Conservation (phyloP, 2,329 filamentous ascomycete species). For the Colletotrichum lindemuthianum region DNA sequence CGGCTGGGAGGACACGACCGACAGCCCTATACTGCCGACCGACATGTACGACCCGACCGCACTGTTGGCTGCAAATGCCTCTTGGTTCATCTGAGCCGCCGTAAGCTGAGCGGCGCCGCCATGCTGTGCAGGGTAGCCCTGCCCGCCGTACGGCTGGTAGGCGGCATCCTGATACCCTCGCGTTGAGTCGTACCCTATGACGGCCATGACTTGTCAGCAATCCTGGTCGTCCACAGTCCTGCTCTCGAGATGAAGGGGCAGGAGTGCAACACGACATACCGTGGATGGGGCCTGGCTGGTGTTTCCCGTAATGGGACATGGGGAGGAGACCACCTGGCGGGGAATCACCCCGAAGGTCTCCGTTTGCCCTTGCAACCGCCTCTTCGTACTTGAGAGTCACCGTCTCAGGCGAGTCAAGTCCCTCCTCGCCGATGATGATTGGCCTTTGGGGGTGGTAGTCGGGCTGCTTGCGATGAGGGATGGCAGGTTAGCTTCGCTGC, state of each 20-base stretch:
- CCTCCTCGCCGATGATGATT: constrained; percentile 65
- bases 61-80: constrained; percentile 69
- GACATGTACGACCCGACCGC: constrained; percentile 74
- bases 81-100: constrained; percentile 62
- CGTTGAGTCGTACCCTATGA: constrained; percentile 67
- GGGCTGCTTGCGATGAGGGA: constrained; percentile 50
- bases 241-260: too few relatives aligned
- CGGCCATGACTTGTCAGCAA: not conserved
- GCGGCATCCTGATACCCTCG: constrained; percentile 68
- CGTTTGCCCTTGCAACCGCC: constrained; percentile 62
- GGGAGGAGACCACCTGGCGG: constrained; percentile 67
- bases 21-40: constrained; percentile 52
- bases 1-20: constrained; percentile 77
- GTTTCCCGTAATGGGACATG: constrained; percentile 84
- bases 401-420: constrained; percentile 68
- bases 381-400: constrained; percentile 67
- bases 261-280: constrained; percentile 66
- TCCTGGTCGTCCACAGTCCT: not conserved
- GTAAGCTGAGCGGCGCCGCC: constrained; percentile 56
- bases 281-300: constrained; percentile 79
- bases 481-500: constrained; percentile 39
- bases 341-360: constrained; percentile 66
- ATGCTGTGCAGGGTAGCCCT: constrained; percentile 56
- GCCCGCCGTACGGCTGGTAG: constrained; percentile 63
- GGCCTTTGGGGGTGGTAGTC: constrained; percentile 64